Conservation (phyloP, 768 basidiomycete genomes). For the Tephrocybe sp. region DNA sequence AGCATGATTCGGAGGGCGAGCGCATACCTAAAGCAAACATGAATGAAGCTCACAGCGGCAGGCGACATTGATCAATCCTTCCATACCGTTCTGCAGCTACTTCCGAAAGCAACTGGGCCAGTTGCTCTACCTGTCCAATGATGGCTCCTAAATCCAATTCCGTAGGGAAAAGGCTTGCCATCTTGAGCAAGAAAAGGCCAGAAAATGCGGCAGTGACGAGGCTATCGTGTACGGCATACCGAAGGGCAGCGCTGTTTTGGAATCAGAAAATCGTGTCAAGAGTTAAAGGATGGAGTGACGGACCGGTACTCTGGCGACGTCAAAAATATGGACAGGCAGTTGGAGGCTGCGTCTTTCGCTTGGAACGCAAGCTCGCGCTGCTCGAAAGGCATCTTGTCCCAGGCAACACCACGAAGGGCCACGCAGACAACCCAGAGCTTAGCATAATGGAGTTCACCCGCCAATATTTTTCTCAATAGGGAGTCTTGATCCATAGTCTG, state of each 20-base stretch:
- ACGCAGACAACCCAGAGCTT: slow-evolving; percentile 96
- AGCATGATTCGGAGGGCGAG: slow-evolving; percentile 92
- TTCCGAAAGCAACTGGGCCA: slow-evolving; percentile 87
- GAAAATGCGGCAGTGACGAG: slow-evolving; percentile 92
- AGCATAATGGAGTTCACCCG: slow-evolving; percentile 87
- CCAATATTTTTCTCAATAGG: slow-evolving; percentile 82
- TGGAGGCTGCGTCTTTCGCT: slow-evolving; percentile 89
- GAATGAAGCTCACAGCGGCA: neutral
- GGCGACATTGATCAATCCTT: neutral
- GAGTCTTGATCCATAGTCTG: slow-evolving; percentile 84
- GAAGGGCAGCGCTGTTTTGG: slow-evolving; percentile 69
- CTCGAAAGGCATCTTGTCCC: slow-evolving; percentile 96
- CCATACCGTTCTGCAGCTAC: slow-evolving; percentile 87
- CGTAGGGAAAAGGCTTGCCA: slow-evolving; percentile 89
- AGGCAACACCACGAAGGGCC: slow-evolving; percentile 85
- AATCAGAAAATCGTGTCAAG: neutral
- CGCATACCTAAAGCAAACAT: slow-evolving; percentile 64
- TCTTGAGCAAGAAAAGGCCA: slow-evolving; percentile 88
- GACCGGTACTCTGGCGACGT: slow-evolving; percentile 80
- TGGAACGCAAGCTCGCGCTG: slow-evolving; percentile 94
- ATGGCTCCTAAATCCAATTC: slow-evolving; percentile 79
- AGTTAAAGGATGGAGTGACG: too few relatives aligned
- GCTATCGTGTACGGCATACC: slow-evolving; percentile 91
- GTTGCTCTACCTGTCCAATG: slow-evolving; percentile 83
- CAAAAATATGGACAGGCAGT: slow-evolving; percentile 83